phyloP scores from a whole-genome alignment of 306 rosid species.

The Heteromeles arbutifolia region DNA sequence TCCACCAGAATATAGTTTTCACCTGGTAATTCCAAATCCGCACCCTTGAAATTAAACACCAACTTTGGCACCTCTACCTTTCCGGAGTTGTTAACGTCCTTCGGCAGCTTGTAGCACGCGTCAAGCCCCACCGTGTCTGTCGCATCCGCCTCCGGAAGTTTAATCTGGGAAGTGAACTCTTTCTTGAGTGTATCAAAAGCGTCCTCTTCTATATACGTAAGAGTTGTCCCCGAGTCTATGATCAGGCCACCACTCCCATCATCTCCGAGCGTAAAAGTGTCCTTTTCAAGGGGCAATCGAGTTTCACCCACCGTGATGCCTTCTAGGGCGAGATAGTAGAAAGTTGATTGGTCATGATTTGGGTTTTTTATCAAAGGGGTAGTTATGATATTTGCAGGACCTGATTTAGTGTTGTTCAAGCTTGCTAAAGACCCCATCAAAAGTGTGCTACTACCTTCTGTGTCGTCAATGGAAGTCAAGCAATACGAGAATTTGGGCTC shows the following conservation, averaged over 20 bases:
- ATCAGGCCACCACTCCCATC: conserved; percentile 80
- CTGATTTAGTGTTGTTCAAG: conserved; percentile 15
- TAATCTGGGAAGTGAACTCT: conserved; percentile 51
- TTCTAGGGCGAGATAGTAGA: conserved; percentile 67
- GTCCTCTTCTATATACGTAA: conserved; percentile 42
- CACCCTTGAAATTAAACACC: conserved; percentile 61
- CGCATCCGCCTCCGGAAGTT: conserved; percentile 35
- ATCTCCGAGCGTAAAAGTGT: conserved; percentile 39
- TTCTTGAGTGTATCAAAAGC: conserved; percentile 38
- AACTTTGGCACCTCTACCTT: conserved; percentile 50
- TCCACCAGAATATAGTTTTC: conserved; percentile 63
- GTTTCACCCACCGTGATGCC: conserved; percentile 70
- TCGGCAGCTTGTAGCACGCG: conserved; percentile 54
- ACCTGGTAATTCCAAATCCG: conserved; percentile 58
- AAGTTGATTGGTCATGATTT: conserved; percentile 43
- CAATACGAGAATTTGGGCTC: conserved; percentile 76
- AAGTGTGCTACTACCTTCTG: conserved; percentile 40
- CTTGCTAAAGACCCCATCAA: conserved; percentile 54
- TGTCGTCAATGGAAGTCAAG: conserved; percentile 50
- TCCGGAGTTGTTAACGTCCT: conserved; percentile 3
- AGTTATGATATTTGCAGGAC: conserved; percentile 2
- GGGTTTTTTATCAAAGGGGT: conserved; percentile 67
- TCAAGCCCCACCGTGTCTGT: conserved; percentile 46
- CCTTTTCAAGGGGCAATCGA: conserved; percentile 28
- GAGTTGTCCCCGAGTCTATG: conserved; percentile 87